These are phyloP conservation scores for Stylonectria norvegica DNA, from an alignment of 2,329 filamentous ascomycete species.

Conservation along the genomic window DNA sequence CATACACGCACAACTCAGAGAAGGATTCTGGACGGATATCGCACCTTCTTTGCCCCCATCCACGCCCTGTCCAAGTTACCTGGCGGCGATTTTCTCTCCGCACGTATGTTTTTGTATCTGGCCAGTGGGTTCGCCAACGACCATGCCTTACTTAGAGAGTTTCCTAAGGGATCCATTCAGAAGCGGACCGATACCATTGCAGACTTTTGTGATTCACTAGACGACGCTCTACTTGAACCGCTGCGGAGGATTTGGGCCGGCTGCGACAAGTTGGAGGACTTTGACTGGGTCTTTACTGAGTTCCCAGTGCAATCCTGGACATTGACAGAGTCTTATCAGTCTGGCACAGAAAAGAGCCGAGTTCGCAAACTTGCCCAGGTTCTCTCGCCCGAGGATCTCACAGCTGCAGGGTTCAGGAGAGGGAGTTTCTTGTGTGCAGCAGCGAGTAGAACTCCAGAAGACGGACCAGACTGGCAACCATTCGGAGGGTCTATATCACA, in stretches of 20 bases:
- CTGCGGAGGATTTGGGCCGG: constrained; percentile 1
- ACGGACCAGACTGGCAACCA: background rate
- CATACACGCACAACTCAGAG: no score
- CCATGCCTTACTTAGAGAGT: no score
- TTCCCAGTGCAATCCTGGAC: background rate
- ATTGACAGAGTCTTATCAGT: background rate
- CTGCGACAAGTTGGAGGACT: background rate
- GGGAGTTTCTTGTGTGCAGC: background rate
- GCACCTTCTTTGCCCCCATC: constrained; percentile 1
- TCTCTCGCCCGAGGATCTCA: background rate
- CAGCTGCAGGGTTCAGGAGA: background rate
- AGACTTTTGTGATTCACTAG: background rate
- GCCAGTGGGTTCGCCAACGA: no score
- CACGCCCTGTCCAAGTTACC: background rate
- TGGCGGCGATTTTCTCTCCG: background rate
- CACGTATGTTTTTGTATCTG: constrained; percentile 4
- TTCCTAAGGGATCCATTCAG: no score
- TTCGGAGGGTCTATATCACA: background rate
- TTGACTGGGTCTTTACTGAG: constrained; percentile 1
- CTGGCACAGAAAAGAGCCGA: background rate
- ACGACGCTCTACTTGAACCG: background rate
- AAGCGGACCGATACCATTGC: no score
- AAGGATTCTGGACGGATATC: background rate
- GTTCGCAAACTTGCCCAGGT: constrained; percentile 1
- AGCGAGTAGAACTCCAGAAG: background rate